Evolutionary conservation across 441 rosid species (phyloP).

Genomic region (Kokia cookei): DNA sequence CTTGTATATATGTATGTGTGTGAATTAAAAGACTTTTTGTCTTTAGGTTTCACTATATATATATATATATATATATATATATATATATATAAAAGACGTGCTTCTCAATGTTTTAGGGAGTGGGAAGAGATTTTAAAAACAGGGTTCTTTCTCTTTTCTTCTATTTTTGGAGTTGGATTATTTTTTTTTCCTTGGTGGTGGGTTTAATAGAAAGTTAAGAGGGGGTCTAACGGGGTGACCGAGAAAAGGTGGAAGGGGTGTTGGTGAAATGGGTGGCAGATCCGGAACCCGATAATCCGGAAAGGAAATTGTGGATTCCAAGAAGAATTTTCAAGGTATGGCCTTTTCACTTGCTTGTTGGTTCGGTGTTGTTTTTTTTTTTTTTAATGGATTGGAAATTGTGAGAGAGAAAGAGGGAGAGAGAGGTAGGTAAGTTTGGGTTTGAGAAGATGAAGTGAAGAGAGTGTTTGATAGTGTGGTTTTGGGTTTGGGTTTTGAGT

Average conservation of each 20-base stretch:
- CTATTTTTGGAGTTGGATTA: too few relatives aligned
- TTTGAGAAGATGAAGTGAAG: neutral
- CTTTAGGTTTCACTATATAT: neutral
- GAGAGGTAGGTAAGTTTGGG: neutral
- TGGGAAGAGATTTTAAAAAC: neutral
- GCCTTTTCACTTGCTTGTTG: neutral
- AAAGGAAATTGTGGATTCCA: constrained; percentile 35
- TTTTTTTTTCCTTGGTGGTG: neutral
- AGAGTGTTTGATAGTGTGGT: neutral
- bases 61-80: neutral
- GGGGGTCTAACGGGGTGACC: constrained; percentile 5
- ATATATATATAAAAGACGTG: neutral
- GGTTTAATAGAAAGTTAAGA: neutral
- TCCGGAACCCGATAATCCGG: constrained; percentile 54
- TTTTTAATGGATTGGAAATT: neutral
- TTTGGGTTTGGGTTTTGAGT: neutral
- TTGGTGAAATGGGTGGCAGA: constrained; percentile 57
- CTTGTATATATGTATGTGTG: neutral
- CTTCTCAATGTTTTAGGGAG: neutral
- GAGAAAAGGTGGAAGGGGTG: constrained; percentile 21
- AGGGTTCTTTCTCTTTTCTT: neutral
- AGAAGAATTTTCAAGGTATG: constrained; percentile 9
- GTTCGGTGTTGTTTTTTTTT: neutral
- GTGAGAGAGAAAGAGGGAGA: neutral
- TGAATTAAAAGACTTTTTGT: neutral